Evolutionary conservation across 768 basidiomycete species (phyloP).

Genomic region (Naganishia onofrii): DNA sequence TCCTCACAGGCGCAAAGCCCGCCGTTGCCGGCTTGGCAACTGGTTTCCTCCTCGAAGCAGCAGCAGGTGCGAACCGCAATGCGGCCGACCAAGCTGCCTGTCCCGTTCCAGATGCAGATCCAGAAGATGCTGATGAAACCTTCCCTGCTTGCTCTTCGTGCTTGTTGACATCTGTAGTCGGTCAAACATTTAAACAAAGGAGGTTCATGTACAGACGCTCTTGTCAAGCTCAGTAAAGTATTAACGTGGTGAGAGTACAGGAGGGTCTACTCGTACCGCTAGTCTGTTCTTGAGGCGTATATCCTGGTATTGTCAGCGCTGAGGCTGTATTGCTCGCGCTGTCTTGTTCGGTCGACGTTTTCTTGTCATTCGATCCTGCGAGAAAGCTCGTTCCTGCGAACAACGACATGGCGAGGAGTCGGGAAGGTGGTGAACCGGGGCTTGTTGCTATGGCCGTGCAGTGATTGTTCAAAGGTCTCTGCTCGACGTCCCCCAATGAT

Average conservation of each 20-base stretch:
- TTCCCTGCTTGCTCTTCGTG: not conserved
- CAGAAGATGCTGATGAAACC: not conserved
- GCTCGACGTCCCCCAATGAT: no score
- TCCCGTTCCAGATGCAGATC: slow-evolving; percentile 16
- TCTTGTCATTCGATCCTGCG: slow-evolving; percentile 24
- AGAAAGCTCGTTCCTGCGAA: slow-evolving; percentile 34
- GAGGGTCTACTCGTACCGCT: slow-evolving; percentile 17
- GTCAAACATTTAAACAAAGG: not conserved
- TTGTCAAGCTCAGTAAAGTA: not conserved
- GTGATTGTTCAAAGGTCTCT: no score
- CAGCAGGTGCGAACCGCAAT: slow-evolving; percentile 47
- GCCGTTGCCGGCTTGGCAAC: not conserved
- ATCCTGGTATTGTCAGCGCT: not conserved
- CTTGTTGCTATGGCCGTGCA: no score
- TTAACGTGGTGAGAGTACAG: not conserved
- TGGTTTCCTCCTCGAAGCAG: slow-evolving; percentile 23
- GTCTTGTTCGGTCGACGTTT: not conserved
- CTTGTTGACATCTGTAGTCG: not conserved
- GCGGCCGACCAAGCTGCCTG: slow-evolving; percentile 43
- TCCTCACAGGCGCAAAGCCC: slow-evolving; percentile 6
- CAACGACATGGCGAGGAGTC: slow-evolving; percentile 24
- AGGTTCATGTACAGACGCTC: slow-evolving; percentile 6
- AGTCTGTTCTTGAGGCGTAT: not conserved
- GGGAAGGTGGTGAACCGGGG: no score
- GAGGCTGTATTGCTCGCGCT: not conserved